Percentiles rank a stretch among this genome's conserved stretches.
These are phyloP conservation scores for Populus tomentosa DNA, from an alignment of 441 rosid genomes.

Conservation along the genomic window DNA sequence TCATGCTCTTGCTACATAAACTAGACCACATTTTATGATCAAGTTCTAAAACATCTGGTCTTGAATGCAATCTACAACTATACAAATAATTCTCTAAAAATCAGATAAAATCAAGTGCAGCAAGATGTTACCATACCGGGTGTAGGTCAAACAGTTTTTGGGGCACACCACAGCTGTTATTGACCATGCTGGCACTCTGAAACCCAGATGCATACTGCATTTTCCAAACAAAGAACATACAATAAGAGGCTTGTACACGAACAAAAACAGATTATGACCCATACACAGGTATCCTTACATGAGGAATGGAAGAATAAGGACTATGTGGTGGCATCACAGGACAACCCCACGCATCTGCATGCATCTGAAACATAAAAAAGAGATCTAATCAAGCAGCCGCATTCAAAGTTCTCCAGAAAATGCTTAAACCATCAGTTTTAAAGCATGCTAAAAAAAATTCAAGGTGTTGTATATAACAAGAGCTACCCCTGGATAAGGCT, in stretches of 20 bases:
- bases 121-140: constrained; percentile 35
- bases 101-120: neutral
- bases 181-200: constrained; percentile 23
- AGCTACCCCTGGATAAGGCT: constrained; percentile 63
- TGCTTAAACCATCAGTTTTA: neutral
- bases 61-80: neutral
- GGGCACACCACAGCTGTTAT: constrained; percentile 28
- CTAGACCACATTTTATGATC: neutral
- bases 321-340: constrained; percentile 63
- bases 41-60: neutral
- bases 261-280: neutral
- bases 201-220: constrained; percentile 38
- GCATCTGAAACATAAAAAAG: constrained; percentile 42
- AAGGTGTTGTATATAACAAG: neutral
- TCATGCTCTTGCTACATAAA: neutral
- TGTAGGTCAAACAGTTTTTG: constrained; percentile 31
- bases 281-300: constrained; percentile 29
- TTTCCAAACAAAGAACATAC: neutral
- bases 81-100: neutral
- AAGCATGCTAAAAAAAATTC: neutral
- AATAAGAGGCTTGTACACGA: neutral
- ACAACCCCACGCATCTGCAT: constrained; percentile 90
- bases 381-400: constrained; percentile 5
- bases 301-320: constrained; percentile 38
- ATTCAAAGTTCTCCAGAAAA: constrained; percentile 4